Evolutionary conservation across 2,329 filamentous ascomycete genomes (phyloP), one percentile per base, ranked within the genome.

Genomic region (Niveomyces coronatus): DNA sequence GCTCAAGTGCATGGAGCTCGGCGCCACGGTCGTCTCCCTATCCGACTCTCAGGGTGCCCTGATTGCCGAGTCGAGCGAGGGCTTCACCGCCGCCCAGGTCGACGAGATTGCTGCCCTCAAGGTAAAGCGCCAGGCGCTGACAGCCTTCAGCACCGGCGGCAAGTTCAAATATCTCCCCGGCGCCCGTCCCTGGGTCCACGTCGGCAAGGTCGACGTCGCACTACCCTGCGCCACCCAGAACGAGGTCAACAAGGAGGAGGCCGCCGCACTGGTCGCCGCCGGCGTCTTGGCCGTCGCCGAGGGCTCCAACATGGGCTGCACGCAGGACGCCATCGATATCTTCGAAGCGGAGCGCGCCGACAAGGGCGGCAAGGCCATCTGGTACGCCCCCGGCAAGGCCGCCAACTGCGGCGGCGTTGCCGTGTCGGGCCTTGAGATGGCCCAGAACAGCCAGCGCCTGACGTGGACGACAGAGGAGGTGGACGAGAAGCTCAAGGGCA

Each of bases 221-320:
- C 82, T 96, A 41, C 91, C 91, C 37, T 88, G 76, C 54, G 91
- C 91, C 28, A 96, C 91, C 44, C 88, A 98, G 74, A 98, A 98
- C 71, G 91, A 98, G 69, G 86, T 98, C 55, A 87, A 76, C 56
- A 79, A 80, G 58, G 86, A 91, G 53, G 91, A 98, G 71, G 91
- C 88, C 37, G 70, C 85, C 67, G 78, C 75, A 14, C 76, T 96
- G 31, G 76, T 95, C 43, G 72, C 72, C 35, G 74, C 74, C 43
- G 89, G 89, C 49, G 75, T 74, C 56, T 77, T 81, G 60, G 93
- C 86, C 70, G 81, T 96, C 49, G 91, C 91, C 42, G 91, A 98
- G 69, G 91, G 91, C 41, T 91, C 83, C 66, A 96, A 96, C 78
- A 96, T 98, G 91, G 91, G 91, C 47, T 95, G 87, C 73, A 95